phyloP scores from a whole-genome alignment of 495 filamentous ascomycete species.

The Cenococcum geophilum region DNA sequence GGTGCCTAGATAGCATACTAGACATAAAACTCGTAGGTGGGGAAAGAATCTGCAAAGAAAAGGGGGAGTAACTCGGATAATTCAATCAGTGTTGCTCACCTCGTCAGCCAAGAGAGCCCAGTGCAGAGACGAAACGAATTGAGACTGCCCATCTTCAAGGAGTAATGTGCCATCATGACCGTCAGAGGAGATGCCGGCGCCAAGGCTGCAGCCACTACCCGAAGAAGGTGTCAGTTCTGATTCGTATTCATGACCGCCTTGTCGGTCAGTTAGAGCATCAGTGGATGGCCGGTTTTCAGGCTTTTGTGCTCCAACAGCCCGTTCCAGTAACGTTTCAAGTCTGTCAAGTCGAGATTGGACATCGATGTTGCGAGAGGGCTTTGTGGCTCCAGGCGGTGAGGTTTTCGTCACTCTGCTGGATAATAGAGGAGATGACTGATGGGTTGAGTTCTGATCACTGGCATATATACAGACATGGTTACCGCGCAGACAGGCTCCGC shows the following conservation, averaged over 20 bases:
- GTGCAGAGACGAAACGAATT: conserved; percentile 30
- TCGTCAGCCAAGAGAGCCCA: conserved; percentile 28
- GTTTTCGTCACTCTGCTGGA: conserved; percentile 11
- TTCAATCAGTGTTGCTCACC: conserved; percentile 11
- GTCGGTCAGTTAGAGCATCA: not conserved
- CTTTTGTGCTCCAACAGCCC: conserved; percentile 19
- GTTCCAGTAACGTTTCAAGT: conserved; percentile 27
- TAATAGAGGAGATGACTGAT: not conserved
- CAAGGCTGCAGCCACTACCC: conserved; percentile 21
- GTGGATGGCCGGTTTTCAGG: not conserved
- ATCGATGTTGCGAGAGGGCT: conserved; percentile 11
- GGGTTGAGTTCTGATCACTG: conserved; percentile 18
- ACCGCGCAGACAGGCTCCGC: conserved; percentile 28
- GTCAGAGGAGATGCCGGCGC: conserved; percentile 27
- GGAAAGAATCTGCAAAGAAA: not conserved
- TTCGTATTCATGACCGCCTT: conserved; percentile 9
- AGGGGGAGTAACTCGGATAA: not conserved
- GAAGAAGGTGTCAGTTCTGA: conserved; percentile 17
- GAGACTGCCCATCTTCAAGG: conserved; percentile 28
- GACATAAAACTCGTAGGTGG: no score
- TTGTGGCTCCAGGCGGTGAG: conserved; percentile 1
- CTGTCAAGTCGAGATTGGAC: conserved; percentile 28
- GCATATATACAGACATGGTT: conserved; percentile 31
- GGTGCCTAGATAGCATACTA: not conserved
- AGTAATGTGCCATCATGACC: conserved; percentile 26